Base-by-base conservation (phyloP, 2,329 filamentous ascomycete species). In the Herpotrichia juniperi region DNA sequence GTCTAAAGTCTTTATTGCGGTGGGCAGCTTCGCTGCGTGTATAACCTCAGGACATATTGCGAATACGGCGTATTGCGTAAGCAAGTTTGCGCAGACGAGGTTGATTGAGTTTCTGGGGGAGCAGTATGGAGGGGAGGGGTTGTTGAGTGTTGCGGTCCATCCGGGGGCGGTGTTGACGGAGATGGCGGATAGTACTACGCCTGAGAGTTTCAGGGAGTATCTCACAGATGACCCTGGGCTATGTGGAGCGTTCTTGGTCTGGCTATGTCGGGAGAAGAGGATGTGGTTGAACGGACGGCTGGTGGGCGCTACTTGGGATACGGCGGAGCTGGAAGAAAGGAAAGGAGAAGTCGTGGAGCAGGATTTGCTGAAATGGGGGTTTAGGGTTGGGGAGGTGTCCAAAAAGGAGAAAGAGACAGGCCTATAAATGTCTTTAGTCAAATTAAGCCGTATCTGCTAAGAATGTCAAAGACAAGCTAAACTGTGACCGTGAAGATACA, bases 11-110 rank as follows among this genome's bases (percentile, higher is more conserved):
- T 68, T 72, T 44, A 59, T 70, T 19, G 63, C 55, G 1, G 60
- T 70, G 2, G 56, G 58, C 1, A 64, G 59, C 3, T 75, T 72
- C 51, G 69, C 67, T 17, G 66, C 59, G 4, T 71, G 63, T 9
- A 74, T 77, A 3, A 64, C 72, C 2, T 61, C 64, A 6, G 77
- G 75, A 0, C 65, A 70, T 4, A 73, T 76, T 42, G 77, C 74
- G 1, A 78, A 76, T 53, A 64, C 62, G 6, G 63, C 61, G 28
- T 69, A 70, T 44, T 69, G 64, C 40, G 42, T 72, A 0, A 64
- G 58, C 12, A 69, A 70, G 42, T 64, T 70, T 45, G 66, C 67
- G 16, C 67, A 69, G 25, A 61, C 53, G 3, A 43, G 69, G 10
- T 21, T 71, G 3, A 43, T 67, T 0, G 67, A 72, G 53, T 63